phyloP scores from a whole-genome alignment of 2,329 filamentous ascomycete genomes.

The Hypoxylon sp. region DNA sequence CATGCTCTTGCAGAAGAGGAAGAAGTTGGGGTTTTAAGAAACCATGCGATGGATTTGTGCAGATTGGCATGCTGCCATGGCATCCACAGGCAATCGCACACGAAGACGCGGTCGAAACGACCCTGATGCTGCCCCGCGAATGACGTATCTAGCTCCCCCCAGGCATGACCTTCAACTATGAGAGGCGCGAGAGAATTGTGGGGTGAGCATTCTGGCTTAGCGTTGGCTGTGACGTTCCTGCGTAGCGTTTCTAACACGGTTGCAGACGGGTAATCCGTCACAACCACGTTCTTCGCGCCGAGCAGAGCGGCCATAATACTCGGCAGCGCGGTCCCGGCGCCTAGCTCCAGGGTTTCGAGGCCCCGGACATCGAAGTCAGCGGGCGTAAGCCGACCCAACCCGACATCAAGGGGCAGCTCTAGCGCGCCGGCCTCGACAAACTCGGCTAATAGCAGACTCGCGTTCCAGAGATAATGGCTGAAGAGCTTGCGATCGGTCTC shows the following conservation, averaged over 20 bases:
- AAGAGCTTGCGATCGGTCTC: constrained; percentile 73
- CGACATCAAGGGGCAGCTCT: constrained; percentile 37
- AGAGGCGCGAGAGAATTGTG: constrained; percentile 51
- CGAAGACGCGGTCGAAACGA: constrained; percentile 74
- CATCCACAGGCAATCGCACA: constrained; percentile 84
- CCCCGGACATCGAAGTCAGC: constrained; percentile 64
- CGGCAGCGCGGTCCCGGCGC: constrained; percentile 73
- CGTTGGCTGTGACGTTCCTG: constrained; percentile 70
- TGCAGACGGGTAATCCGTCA: constrained; percentile 78
- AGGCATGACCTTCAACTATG: constrained; percentile 72
- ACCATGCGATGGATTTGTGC: constrained; percentile 72
- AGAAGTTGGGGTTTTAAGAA: constrained; percentile 60
- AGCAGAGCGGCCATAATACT: constrained; percentile 65
- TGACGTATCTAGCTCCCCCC: constrained; percentile 68
- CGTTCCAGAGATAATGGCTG: constrained; percentile 82
- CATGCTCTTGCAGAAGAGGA: constrained; percentile 66
- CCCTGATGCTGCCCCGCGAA: constrained; percentile 52
- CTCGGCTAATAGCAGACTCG: constrained; percentile 69
- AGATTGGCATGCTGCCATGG: constrained; percentile 79
- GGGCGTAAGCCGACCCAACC: constrained; percentile 29
- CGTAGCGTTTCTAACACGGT: constrained; percentile 71
- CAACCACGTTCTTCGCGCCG: constrained; percentile 66
- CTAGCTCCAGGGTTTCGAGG: constrained; percentile 73
- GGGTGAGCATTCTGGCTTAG: constrained; percentile 57
- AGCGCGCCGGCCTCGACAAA: constrained; percentile 67